These are phyloP conservation scores for Papiliotrema laurentii DNA, from an alignment of 1,284 basidiomycete species.

Conservation along the genomic window DNA sequence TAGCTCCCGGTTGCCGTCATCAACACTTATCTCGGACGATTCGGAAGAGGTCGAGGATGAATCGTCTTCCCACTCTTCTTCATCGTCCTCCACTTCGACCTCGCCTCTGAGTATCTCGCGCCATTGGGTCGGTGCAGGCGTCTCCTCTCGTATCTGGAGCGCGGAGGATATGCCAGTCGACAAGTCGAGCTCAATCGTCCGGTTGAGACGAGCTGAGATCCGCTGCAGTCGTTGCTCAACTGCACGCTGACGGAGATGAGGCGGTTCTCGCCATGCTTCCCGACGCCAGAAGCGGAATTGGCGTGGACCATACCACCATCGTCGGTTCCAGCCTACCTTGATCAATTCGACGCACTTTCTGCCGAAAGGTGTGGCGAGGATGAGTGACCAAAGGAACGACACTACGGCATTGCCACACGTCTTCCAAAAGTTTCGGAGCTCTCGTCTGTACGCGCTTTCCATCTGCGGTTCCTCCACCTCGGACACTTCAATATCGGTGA, in stretches of 20 bases:
- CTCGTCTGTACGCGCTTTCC: conserved; percentile 23
- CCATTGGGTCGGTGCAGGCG: conserved; percentile 1
- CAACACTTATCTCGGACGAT: conserved; percentile 4
- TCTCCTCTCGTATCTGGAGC: neutral
- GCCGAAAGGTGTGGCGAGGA: conserved; percentile 29
- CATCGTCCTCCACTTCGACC: conserved; percentile 31
- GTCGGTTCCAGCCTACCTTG: conserved; percentile 13
- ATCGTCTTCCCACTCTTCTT: conserved; percentile 31
- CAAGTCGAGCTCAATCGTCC: neutral
- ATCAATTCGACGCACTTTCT: conserved; percentile 11
- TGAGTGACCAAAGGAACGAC: conserved; percentile 15
- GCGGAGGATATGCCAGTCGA: neutral
- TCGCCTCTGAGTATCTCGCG: conserved; percentile 15
- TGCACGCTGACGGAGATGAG: conserved; percentile 4
- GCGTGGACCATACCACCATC: conserved; percentile 47
- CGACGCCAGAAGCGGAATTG: conserved; percentile 37
- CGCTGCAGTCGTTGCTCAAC: neutral
- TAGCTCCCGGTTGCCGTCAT: conserved; percentile 14
- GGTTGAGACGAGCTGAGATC: neutral
- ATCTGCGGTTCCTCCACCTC: conserved; percentile 26
- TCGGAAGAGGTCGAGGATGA: conserved; percentile 12
- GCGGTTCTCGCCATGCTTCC: conserved; percentile 31
- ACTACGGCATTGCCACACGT: conserved; percentile 14
- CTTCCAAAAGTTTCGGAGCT: conserved; percentile 26
- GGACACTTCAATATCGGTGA: conserved; percentile 38